phyloP scores from a whole-genome alignment of 2,329 filamentous ascomycete species.

The Penicillium sp. region DNA sequence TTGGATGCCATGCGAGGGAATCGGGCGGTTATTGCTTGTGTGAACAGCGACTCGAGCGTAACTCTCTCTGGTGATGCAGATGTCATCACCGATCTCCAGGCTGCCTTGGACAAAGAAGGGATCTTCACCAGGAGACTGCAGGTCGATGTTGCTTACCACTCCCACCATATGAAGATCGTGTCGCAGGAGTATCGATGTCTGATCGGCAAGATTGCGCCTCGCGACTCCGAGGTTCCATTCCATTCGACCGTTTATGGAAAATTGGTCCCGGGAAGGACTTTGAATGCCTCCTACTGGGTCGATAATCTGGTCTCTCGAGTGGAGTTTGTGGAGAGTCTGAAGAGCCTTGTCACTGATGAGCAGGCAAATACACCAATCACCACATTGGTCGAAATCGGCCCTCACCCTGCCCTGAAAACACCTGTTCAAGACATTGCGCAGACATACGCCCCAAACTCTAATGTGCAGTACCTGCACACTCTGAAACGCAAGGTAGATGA shows the following conservation, averaged over 20 bases:
- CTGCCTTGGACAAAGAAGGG: slow-evolving; percentile 14
- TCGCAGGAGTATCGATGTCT: slow-evolving; percentile 15
- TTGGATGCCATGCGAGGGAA: slow-evolving; percentile 16
- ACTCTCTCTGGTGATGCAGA: slow-evolving; percentile 23
- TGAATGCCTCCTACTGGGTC: slow-evolving; percentile 21
- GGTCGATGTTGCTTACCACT: slow-evolving; percentile 31
- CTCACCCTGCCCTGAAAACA: slow-evolving; percentile 19
- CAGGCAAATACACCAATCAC: slow-evolving; percentile 1
- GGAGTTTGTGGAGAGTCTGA: slow-evolving; percentile 19
- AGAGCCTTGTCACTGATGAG: slow-evolving; percentile 8
- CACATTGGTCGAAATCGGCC: slow-evolving; percentile 20
- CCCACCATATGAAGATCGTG: slow-evolving; percentile 26
- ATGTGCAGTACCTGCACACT: slow-evolving; percentile 17
- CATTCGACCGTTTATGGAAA: slow-evolving; percentile 20
- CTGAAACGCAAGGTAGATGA: slow-evolving; percentile 16
- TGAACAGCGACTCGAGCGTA: slow-evolving; percentile 24
- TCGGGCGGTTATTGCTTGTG: slow-evolving; percentile 22
- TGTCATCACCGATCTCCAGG: slow-evolving; percentile 17
- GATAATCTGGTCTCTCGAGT: slow-evolving; percentile 21
- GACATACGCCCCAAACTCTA: slow-evolving; percentile 3
- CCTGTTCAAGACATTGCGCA: slow-evolving; percentile 17
- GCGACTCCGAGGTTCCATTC: slow-evolving; percentile 14
- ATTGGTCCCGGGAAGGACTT: slow-evolving; percentile 8
- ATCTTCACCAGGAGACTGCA: slow-evolving; percentile 27
- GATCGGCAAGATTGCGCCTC: slow-evolving; percentile 18